Percentiles rank a stretch among this genome's conserved stretches.
These are phyloP conservation scores for Amauroascus niger DNA, from an alignment of 2,329 filamentous ascomycete species.

Conservation along the genomic window DNA sequence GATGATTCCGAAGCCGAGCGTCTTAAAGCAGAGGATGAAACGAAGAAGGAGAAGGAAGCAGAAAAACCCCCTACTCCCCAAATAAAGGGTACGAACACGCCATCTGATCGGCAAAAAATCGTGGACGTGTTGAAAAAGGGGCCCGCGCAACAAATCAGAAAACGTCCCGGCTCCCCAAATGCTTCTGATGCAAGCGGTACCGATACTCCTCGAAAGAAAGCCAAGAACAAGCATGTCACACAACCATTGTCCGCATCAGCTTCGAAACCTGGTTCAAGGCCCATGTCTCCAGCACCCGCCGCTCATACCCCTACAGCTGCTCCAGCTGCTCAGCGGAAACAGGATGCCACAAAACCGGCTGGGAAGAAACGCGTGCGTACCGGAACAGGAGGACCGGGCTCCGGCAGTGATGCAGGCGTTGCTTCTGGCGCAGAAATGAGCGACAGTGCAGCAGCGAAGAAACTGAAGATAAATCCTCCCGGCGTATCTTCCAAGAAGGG, in stretches of 20 bases:
- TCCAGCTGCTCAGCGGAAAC: conserved; percentile 1
- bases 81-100: conserved; percentile 62
- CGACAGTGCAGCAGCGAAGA: conserved; percentile 39
- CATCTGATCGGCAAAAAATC: conserved; percentile 49
- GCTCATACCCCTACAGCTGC: conserved; percentile 6
- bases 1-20: conserved; percentile 57
- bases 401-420: conserved; percentile 48
- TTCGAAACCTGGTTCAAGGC: conserved; percentile 45
- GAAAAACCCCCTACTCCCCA: conserved; percentile 41
- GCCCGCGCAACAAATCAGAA: conserved; percentile 48
- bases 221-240: conserved; percentile 53
- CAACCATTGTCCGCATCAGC: conserved; percentile 20
- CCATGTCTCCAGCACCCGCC: conserved; percentile 47
- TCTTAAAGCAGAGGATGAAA: conserved; percentile 49
- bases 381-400: conserved; percentile 32
- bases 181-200: conserved; percentile 86
- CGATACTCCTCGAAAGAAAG: conserved; percentile 74
- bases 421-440: conserved; percentile 39
- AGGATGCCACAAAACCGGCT: conserved; percentile 6
- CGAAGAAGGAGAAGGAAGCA: conserved; percentile 40
- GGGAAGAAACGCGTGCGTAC: conserved; percentile 43
- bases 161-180: conserved; percentile 77
- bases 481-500: conserved; percentile 29
- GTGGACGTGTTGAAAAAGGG: conserved; percentile 44
- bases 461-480: conserved; percentile 41